Conservation (phyloP, 2,329 filamentous ascomycete species). For the Sporothrix protearum region DNA sequence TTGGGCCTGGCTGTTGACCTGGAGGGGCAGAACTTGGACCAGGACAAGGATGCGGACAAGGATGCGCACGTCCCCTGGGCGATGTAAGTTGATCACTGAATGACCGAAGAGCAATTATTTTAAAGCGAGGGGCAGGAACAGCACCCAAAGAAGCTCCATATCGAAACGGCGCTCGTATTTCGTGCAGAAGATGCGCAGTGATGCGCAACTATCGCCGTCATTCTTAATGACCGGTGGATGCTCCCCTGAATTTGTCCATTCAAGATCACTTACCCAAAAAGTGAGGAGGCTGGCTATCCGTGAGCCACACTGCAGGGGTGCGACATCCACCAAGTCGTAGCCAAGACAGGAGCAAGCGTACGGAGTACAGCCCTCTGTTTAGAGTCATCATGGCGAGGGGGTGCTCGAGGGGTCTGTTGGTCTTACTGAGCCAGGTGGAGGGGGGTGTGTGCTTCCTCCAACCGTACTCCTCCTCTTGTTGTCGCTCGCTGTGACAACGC, state of each 20-base stretch:
- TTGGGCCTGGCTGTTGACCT: not conserved
- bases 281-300: not conserved
- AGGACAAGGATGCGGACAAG: not conserved
- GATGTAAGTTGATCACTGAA: too few relatives aligned
- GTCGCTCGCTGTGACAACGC: too few relatives aligned
- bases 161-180: not conserved
- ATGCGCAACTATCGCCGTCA: too few relatives aligned
- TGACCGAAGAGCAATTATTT: too few relatives aligned
- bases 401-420: too few relatives aligned
- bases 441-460: not conserved
- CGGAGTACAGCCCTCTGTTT: not conserved
- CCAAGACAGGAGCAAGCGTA: not conserved
- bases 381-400: too few relatives aligned
- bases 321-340: not conserved
- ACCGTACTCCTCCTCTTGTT: too few relatives aligned
- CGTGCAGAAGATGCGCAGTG: not conserved
- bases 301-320: not conserved
- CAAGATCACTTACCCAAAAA: not conserved
- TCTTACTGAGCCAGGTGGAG: not conserved
- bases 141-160: too few relatives aligned
- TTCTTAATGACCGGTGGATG: too few relatives aligned
- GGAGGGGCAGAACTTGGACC: not conserved
- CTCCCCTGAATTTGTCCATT: too few relatives aligned
- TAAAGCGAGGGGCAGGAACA: not conserved
- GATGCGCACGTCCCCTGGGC: not conserved